Percentiles rank a stretch among this genome's conserved stretches.
Conservation (phyloP, 805 yeast species). For the Pichia pseudocactophila region DNA sequence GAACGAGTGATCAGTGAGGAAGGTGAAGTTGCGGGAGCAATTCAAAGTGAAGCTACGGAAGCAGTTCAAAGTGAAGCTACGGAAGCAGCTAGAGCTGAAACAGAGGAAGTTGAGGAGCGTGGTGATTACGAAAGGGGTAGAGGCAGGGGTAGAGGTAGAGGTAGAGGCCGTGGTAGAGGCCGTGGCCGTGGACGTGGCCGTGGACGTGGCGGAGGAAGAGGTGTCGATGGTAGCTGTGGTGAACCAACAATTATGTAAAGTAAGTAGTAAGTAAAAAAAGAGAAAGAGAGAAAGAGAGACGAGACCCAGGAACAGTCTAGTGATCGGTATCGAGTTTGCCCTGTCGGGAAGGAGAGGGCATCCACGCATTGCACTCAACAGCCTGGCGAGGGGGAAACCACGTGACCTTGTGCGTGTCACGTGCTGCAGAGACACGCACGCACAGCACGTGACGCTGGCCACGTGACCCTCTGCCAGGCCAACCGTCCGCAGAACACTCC, state of each 20-base stretch:
- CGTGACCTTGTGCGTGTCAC: too few relatives aligned
- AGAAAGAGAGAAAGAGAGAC: not conserved
- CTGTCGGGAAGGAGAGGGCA: constrained; percentile 13
- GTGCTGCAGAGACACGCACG: too few relatives aligned
- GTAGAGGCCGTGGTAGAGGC: constrained; percentile 13
- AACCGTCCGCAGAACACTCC: constrained; percentile 33
- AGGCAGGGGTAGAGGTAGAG: constrained; percentile 8
- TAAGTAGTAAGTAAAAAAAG: not conserved
- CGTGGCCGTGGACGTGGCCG: constrained; percentile 11
- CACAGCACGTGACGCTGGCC: too few relatives aligned
- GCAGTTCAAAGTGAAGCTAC: not conserved
- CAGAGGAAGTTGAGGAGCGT: not conserved
- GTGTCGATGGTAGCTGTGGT: not conserved
- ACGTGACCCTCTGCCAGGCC: constrained; percentile 18
- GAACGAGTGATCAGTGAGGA: too few relatives aligned
- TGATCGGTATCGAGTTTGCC: constrained; percentile 35
- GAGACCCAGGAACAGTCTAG: constrained; percentile 13
- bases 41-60: not conserved
- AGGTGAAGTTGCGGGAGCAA: too few relatives aligned
- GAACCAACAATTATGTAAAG: too few relatives aligned
- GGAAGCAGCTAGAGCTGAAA: not conserved
- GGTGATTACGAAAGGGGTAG: constrained; percentile 11
- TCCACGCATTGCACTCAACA: constrained; percentile 35
- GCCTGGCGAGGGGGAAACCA: constrained; percentile 8
- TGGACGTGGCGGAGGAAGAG: constrained; percentile 8